These are phyloP conservation scores for Scenedesmus sp. DNA, from an alignment of 163 green algal species.

Conservation along the genomic window DNA sequence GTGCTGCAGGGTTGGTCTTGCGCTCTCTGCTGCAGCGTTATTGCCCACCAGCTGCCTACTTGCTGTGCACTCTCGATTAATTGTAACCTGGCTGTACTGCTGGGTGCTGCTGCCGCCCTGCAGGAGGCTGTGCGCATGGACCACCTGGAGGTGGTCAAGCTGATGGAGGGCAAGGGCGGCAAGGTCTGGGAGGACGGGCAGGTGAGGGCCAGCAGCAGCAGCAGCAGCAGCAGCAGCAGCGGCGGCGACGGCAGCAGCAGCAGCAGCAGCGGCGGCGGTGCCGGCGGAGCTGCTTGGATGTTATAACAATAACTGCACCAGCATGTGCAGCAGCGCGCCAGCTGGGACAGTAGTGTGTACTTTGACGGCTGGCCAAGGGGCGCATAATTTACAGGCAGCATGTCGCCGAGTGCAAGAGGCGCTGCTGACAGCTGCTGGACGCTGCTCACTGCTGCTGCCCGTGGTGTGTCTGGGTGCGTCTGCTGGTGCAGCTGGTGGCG, in stretches of 20 bases:
- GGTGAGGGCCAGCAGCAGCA: slow-evolving; percentile 8
- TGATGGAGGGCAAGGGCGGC: slow-evolving; percentile 65
- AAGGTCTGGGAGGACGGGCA: slow-evolving; percentile 68
- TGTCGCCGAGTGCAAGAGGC: neutral
- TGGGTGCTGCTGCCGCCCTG: slow-evolving; percentile 5
- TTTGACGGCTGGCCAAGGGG: too few species aligned
- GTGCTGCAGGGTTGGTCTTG: neutral
- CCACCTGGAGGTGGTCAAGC: slow-evolving; percentile 73
- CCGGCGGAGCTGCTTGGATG: neutral
- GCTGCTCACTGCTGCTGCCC: neutral
- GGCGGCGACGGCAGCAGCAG: neutral
- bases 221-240: neutral
- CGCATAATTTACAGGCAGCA: neutral
- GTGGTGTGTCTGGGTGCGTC: neutral
- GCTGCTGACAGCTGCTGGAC: neutral
- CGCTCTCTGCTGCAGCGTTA: neutral
- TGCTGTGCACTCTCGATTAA: neutral
- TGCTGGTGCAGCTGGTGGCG: slow-evolving; percentile 61
- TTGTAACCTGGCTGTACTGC: neutral
- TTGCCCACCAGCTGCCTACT: neutral
- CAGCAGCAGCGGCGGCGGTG: neutral
- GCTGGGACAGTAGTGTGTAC: neutral
- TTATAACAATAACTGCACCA: neutral
- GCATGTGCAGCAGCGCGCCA: neutral
- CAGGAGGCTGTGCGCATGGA: slow-evolving; percentile 80